Conservation (phyloP, 2,329 filamentous ascomycete species). For the Curvularia sp. region DNA sequence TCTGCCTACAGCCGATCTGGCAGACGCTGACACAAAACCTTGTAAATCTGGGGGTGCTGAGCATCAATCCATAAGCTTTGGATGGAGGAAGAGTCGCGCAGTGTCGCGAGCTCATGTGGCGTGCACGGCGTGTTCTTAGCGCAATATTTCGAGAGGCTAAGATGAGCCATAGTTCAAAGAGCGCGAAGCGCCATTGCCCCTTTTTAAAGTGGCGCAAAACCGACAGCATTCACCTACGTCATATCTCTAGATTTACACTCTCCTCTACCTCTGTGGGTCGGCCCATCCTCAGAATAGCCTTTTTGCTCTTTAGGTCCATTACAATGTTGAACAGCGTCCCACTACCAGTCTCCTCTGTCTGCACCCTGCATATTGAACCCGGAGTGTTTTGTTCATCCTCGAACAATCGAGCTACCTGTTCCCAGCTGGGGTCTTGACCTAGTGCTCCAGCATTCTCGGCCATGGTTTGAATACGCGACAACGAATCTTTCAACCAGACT, state of each 20-base stretch:
- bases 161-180: not conserved
- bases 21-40: not conserved
- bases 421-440: conserved; percentile 33
- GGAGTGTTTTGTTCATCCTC: conserved; percentile 53
- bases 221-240: not conserved
- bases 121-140: not conserved
- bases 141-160: not conserved
- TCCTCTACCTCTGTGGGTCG: conserved; percentile 43
- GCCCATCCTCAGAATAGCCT: conserved; percentile 39
- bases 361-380: conserved; percentile 40
- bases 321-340: conserved; percentile 49
- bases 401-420: conserved; percentile 46
- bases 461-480: conserved; percentile 49
- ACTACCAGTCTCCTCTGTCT: conserved; percentile 38
- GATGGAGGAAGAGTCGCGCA: not conserved
- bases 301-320: conserved; percentile 46
- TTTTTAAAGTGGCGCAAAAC: not conserved
- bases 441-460: conserved; percentile 37
- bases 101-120: not conserved
- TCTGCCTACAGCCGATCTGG: not conserved
- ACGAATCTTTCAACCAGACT: conserved; percentile 54
- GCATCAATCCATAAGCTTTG: not conserved
- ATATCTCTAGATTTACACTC: conserved; percentile 32
- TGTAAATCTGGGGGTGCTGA: no score
- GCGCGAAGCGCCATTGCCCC: not conserved